These are phyloP conservation scores for Backusella liffmaniae DNA, from an alignment of 192 early-diverging fungal genomes.

Conservation along the genomic window DNA sequence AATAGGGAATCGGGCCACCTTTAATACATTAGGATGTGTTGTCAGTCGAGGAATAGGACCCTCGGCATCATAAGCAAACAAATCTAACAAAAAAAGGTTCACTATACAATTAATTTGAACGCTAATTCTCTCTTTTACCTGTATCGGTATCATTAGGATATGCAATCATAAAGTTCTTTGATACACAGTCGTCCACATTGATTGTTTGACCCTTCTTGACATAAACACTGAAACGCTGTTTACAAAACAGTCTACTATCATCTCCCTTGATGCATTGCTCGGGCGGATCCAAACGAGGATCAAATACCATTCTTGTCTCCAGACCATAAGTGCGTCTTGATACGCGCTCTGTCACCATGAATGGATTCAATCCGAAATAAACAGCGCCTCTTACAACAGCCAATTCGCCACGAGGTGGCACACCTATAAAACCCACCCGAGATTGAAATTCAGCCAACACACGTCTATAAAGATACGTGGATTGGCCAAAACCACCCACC, in stretches of 20 bases:
- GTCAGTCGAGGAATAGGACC: conserved; percentile 31
- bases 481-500: conserved; percentile 56
- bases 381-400: conserved; percentile 58
- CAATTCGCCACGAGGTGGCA: conserved; percentile 41
- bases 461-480: conserved; percentile 50
- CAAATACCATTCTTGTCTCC: conserved; percentile 52
- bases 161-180: conserved; percentile 51
- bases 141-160: conserved; percentile 46
- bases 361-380: conserved; percentile 51
- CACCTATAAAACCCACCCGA: conserved; percentile 46
- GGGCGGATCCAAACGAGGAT: conserved; percentile 47
- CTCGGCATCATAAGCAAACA: conserved; percentile 38
- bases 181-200: conserved; percentile 48
- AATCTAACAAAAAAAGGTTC: conserved; percentile 19
- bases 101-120: neutral
- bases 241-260: conserved; percentile 44
- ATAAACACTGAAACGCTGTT: conserved; percentile 41
- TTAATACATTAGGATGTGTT: conserved; percentile 33
- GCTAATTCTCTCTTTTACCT: conserved; percentile 14
- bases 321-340: conserved; percentile 53
- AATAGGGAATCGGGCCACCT: conserved; percentile 41
- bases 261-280: conserved; percentile 48
- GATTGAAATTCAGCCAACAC: conserved; percentile 41
- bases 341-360: conserved; percentile 49
- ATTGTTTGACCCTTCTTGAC: conserved; percentile 42